These are phyloP conservation scores for Aureobasidium leucospermi DNA, from an alignment of 2,329 filamentous ascomycete genomes.

Conservation along the genomic window DNA sequence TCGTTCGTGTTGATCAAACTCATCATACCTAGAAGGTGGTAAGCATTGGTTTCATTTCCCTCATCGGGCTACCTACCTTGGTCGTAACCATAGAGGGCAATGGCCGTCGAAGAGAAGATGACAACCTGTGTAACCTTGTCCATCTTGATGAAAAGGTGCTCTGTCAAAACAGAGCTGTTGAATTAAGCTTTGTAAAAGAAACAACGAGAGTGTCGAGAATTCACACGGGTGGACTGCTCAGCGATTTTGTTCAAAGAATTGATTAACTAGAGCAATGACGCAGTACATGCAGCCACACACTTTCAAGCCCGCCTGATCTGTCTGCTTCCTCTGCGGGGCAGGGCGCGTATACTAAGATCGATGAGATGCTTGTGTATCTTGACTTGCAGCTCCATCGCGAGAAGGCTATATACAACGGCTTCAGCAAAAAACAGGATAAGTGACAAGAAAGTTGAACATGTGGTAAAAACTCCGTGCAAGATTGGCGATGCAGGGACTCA, in stretches of 20 bases:
- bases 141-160: slow-evolving; percentile 20
- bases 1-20: slow-evolving; percentile 49
- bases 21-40: slow-evolving; percentile 40
- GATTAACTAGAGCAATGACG: slow-evolving; percentile 3
- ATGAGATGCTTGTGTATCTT: slow-evolving; percentile 1
- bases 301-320: slow-evolving; percentile 1
- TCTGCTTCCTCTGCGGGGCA: slow-evolving; percentile 1
- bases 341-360: slow-evolving; percentile 5
- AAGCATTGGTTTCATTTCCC: neutral
- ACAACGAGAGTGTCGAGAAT: neutral
- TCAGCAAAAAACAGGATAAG: neutral
- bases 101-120: slow-evolving; percentile 46
- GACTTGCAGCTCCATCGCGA: neutral
- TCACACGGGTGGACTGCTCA: neutral
- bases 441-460: neutral
- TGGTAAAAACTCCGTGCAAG: too few relatives aligned
- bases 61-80: slow-evolving; percentile 20
- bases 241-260: neutral
- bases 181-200: neutral
- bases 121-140: slow-evolving; percentile 38
- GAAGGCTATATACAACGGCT: neutral
- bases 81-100: slow-evolving; percentile 47
- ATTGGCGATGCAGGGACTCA: neutral
- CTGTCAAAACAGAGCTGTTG: neutral
- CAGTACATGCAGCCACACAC: slow-evolving; percentile 3